These are phyloP conservation scores for Fonsecaea pedrosoi DNA, from an alignment of 2,329 filamentous ascomycete species.

Conservation along the genomic window DNA sequence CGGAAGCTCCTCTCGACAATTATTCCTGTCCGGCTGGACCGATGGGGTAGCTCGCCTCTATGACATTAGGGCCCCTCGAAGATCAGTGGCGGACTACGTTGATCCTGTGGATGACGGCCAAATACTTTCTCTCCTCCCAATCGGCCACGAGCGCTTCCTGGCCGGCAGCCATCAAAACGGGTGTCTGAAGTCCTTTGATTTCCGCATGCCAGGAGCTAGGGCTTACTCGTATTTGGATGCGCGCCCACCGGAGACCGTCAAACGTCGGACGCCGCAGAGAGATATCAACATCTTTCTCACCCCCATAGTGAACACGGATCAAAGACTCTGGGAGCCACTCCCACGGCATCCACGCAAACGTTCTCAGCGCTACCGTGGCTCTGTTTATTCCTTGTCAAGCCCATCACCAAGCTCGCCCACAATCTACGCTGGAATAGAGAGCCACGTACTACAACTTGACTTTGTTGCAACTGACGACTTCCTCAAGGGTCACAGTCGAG, in stretches of 20 bases:
- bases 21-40: conserved; percentile 67
- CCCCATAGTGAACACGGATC: conserved; percentile 34
- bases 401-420: conserved; percentile 54
- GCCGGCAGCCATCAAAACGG: conserved; percentile 64
- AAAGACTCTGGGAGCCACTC: conserved; percentile 36
- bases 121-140: conserved; percentile 64
- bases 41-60: conserved; percentile 66
- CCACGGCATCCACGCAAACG: conserved; percentile 23
- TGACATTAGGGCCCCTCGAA: conserved; percentile 62
- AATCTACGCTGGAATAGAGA: conserved; percentile 53
- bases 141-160: conserved; percentile 64
- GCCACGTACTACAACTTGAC: conserved; percentile 52
- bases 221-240: conserved; percentile 45
- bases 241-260: conserved; percentile 2
- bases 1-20: conserved; percentile 50
- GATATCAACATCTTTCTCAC: conserved; percentile 55
- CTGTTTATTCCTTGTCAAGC: conserved; percentile 54
- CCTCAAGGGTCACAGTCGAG: conserved; percentile 21
- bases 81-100: conserved; percentile 57
- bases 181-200: conserved; percentile 67
- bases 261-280: conserved; percentile 31
- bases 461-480: conserved; percentile 54
- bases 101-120: conserved; percentile 65
- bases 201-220: conserved; percentile 58
- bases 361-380: conserved; percentile 48